phyloP scores from a whole-genome alignment of 2,329 filamentous ascomycete genomes.

The Verticillium longisporum region DNA sequence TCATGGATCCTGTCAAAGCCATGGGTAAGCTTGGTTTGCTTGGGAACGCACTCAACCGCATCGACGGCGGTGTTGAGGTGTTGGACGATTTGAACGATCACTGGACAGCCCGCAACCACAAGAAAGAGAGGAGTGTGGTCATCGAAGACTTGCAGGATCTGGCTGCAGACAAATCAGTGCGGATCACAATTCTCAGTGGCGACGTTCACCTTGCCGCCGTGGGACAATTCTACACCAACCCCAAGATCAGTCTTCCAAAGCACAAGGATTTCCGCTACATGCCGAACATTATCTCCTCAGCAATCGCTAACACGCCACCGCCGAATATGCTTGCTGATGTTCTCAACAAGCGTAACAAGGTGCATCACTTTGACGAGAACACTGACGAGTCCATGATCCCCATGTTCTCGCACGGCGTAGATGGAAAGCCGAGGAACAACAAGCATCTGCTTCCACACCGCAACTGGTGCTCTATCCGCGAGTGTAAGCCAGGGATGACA shows the following conservation, averaged over 20 bases:
- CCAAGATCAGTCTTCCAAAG: slow-evolving; percentile 71
- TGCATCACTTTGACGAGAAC: slow-evolving; percentile 63
- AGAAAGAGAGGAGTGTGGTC: slow-evolving; percentile 77
- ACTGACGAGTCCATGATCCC: slow-evolving; percentile 97
- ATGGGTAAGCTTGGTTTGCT: slow-evolving; percentile 76
- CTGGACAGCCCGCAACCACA: slow-evolving; percentile 95
- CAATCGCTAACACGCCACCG: slow-evolving; percentile 88
- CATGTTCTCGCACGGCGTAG: slow-evolving; percentile 82
- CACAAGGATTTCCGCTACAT: slow-evolving; percentile 94
- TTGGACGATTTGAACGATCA: slow-evolving; percentile 91
- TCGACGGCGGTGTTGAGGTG: slow-evolving; percentile 87
- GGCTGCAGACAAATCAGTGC: slow-evolving; percentile 84
- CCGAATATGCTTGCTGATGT: slow-evolving; percentile 84
- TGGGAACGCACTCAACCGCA: slow-evolving; percentile 75
- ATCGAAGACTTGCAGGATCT: slow-evolving; percentile 90
- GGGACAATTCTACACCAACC: slow-evolving; percentile 91
- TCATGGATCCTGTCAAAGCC: slow-evolving; percentile 86
- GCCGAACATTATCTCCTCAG: slow-evolving; percentile 89
- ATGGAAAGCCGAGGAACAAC: slow-evolving; percentile 86
- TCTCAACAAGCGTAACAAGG: slow-evolving; percentile 86
- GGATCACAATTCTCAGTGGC: slow-evolving; percentile 85
- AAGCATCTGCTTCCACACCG: slow-evolving; percentile 80
- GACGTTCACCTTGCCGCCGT: slow-evolving; percentile 91
- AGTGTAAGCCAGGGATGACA: slow-evolving; percentile 73
- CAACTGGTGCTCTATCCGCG: slow-evolving; percentile 91